phyloP scores from a whole-genome alignment of 2,329 filamentous ascomycete genomes.

The Botrytis fabae region DNA sequence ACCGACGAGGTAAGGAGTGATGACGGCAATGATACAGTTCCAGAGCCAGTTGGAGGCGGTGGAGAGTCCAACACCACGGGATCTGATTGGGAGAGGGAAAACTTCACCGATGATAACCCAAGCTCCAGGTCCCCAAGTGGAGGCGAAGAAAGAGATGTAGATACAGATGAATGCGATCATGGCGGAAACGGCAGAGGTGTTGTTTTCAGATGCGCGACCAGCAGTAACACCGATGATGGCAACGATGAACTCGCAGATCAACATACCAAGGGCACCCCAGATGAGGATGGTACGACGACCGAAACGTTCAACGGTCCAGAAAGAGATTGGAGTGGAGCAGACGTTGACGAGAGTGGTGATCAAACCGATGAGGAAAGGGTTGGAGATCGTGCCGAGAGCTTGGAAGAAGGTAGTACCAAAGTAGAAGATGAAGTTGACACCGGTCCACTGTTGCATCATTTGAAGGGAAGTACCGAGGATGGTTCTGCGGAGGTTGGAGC shows the following conservation, averaged over 20 bases:
- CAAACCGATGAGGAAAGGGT: constrained; percentile 81
- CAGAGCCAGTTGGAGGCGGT: constrained; percentile 91
- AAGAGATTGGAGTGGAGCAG: constrained; percentile 79
- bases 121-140: constrained; percentile 76
- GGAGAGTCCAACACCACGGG: constrained; percentile 81
- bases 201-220: constrained; percentile 55
- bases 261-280: constrained; percentile 77
- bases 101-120: constrained; percentile 88
- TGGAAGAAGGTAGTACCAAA: constrained; percentile 84
- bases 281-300: constrained; percentile 81
- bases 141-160: constrained; percentile 92
- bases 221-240: constrained; percentile 70
- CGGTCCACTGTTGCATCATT: constrained; percentile 76
- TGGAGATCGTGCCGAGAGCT: constrained; percentile 70
- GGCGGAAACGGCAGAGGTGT: constrained; percentile 57
- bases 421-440: constrained; percentile 93
- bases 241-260: constrained; percentile 82
- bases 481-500: constrained; percentile 69
- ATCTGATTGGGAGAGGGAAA: constrained; percentile 85
- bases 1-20: constrained; percentile 72
- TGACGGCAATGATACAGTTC: constrained; percentile 71
- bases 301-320: constrained; percentile 80
- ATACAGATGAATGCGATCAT: constrained; percentile 86
- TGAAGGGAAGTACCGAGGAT: constrained; percentile 72
- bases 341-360: constrained; percentile 90